Evolutionary conservation across 202 grass and related monocot genomes (phyloP).

Genomic region (Dendrocalamus latiflorus): DNA sequence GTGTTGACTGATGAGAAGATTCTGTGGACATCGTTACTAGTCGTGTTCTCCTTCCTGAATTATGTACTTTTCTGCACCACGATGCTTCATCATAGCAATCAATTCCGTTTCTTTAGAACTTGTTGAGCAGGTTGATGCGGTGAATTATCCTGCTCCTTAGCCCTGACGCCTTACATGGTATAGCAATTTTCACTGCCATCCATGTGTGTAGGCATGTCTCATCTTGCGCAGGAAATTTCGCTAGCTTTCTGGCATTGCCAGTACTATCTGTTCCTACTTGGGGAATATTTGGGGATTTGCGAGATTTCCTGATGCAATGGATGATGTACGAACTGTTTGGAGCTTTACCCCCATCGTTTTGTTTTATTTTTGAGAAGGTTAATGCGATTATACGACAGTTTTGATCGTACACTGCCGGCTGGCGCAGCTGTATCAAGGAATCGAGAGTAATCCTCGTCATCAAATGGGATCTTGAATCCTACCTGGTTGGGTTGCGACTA

Average conservation of each 20-base stretch:
- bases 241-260: background rate
- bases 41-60: background rate
- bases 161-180: background rate
- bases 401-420: too few relatives aligned
- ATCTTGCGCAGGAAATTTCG: background rate
- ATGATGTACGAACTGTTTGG: background rate
- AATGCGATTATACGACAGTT: background rate
- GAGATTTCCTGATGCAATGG: background rate
- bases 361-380: background rate
- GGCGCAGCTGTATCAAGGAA: too few relatives aligned
- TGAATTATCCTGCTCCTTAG: background rate
- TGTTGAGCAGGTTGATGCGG: background rate
- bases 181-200: too few relatives aligned
- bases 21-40: conserved; percentile 12
- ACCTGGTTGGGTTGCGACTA: too few relatives aligned
- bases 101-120: background rate
- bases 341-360: background rate
- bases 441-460: too few relatives aligned
- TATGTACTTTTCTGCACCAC: background rate
- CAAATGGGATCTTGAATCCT: too few relatives aligned
- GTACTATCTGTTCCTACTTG: background rate
- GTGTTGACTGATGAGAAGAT: conserved; percentile 27
- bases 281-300: background rate
- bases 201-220: background rate
- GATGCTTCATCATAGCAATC: background rate